These are phyloP conservation scores for Colletotrichum noveboracense DNA, from an alignment of 2,329 filamentous ascomycete species.

Conservation along the genomic window DNA sequence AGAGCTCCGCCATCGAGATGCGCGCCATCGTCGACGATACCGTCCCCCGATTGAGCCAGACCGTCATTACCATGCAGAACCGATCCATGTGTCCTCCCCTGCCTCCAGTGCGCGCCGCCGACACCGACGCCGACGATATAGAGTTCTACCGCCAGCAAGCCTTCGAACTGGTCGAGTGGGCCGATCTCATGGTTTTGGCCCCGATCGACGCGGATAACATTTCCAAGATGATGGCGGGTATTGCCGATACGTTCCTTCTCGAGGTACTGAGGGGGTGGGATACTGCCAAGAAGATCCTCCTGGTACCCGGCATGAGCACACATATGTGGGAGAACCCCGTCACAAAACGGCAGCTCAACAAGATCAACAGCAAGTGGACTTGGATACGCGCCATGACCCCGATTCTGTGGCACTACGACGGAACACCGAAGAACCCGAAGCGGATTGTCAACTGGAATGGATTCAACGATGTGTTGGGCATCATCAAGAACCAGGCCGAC, in stretches of 20 bases:
- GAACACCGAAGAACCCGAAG: constrained; percentile 49
- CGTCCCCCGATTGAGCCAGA: constrained; percentile 66
- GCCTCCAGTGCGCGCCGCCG: constrained; percentile 33
- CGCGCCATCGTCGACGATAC: constrained; percentile 70
- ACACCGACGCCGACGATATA: constrained; percentile 47
- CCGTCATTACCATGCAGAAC: constrained; percentile 66
- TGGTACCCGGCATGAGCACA: constrained; percentile 88
- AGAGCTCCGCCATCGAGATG: constrained; percentile 65
- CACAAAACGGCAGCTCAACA: constrained; percentile 85
- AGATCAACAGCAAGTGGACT: constrained; percentile 82
- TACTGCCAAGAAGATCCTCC: constrained; percentile 80
- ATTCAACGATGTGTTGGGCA: constrained; percentile 74
- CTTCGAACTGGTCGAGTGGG: constrained; percentile 81
- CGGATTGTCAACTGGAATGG: constrained; percentile 65
- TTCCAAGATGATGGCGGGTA: constrained; percentile 85
- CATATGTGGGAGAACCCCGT: constrained; percentile 91
- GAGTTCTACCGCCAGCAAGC: constrained; percentile 60
- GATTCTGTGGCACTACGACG: constrained; percentile 81
- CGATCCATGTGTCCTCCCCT: constrained; percentile 40
- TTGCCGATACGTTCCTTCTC: constrained; percentile 80
- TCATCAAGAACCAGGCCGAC: constrained; percentile 79
- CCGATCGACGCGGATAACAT: constrained; percentile 86
- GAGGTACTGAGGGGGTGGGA: constrained; percentile 88
- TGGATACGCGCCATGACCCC: constrained; percentile 86
- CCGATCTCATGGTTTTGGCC: constrained; percentile 82